Evolutionary conservation across 1,139 yeast genomes (phyloP), one percentile per base, ranked within the genome.

Genomic region (Magnusiomyces fungicola): DNA sequence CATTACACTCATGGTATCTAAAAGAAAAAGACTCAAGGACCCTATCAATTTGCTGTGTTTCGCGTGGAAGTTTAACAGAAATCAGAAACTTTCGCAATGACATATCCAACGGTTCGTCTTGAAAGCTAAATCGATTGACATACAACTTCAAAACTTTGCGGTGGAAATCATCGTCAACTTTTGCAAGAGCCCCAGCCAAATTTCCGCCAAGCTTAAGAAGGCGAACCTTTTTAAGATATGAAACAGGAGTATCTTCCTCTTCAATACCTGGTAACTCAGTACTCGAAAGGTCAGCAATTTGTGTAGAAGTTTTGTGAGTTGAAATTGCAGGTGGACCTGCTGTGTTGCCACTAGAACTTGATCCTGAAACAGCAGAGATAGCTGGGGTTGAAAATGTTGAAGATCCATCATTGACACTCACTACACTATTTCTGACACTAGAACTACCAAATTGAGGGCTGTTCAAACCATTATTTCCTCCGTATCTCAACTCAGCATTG

Each of bases 31-130:
- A 72, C 48, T 74, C 76, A 43, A 83, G 64, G 2, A 80, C 72
- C 44, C 87, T 69, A 58, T 83, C 89, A 49, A 82, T 82, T 59
- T 83, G 88, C 60, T 82, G 89, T 0, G 86, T 70, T 60, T 83
- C 90, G 54, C 71, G 73, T 0, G 90, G 89, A 24, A 83, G 64
- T 49, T 76, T 76, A 46, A 78, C 72, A 46, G 72, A 66, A 68
- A 79, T 71, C 41, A 83, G 63, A 46, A 82, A 71, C 56, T 74
- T 75, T 42, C 90, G 66, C 47, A 83, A 63, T 0, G 88, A 73
- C 55, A 83, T 68, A 58, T 83, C 90, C 16, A 83, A 59, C 0
- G 89, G 83, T 51, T 76, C 76, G 23, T 68, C 68, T 2, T 57
- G 46, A 51, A 81, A 79, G 49, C 76, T 69, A 58, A 79, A 78